Conservation (phyloP, 1,284 basidiomycete species). For the Austroboletus novae-zelandiae region DNA sequence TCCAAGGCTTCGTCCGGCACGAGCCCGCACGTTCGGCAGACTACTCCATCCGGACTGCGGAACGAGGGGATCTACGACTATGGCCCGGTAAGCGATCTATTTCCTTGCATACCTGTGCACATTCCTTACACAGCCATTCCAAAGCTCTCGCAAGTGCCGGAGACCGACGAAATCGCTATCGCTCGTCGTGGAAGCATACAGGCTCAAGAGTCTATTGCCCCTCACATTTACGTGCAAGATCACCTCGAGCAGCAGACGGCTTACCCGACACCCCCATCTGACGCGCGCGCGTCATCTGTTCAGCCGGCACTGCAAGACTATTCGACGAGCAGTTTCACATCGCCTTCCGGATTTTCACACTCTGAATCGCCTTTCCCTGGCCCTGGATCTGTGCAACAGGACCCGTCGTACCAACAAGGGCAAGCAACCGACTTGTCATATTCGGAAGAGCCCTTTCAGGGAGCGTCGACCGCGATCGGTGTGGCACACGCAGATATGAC, state of each 20-base stretch:
- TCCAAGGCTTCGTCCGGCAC: conserved; percentile 44
- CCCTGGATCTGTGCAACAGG: conserved; percentile 9
- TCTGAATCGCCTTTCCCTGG: conserved; percentile 19
- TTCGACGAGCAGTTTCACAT: conserved; percentile 14
- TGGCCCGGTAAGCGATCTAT: conserved; percentile 15
- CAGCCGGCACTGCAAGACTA: conserved; percentile 20
- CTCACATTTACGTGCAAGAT: conserved; percentile 20
- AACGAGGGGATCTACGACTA: conserved; percentile 28
- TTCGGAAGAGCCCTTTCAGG: conserved; percentile 19
- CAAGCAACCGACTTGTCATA: conserved; percentile 17
- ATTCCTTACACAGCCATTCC: background rate
- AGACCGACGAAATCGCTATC: conserved; percentile 21
- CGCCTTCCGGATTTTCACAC: conserved; percentile 13
- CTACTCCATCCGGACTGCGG: conserved; percentile 23
- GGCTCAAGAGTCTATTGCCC: conserved; percentile 16
- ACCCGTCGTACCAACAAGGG: conserved; percentile 14
- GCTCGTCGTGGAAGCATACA: conserved; percentile 30
- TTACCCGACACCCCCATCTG: conserved; percentile 20
- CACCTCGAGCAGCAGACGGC: conserved; percentile 16
- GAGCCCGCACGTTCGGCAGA: conserved; percentile 35
- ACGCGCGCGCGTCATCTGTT: conserved; percentile 12
- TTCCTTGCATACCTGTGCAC: background rate
- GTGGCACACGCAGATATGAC: conserved; percentile 15
- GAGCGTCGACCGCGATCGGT: conserved; percentile 10
- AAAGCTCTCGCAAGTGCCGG: conserved; percentile 28